Percentiles rank a stretch among this genome's conserved stretches.
Evolutionary conservation across 306 rosid species (phyloP).

Genomic region (Cicer chorassanicum): DNA sequence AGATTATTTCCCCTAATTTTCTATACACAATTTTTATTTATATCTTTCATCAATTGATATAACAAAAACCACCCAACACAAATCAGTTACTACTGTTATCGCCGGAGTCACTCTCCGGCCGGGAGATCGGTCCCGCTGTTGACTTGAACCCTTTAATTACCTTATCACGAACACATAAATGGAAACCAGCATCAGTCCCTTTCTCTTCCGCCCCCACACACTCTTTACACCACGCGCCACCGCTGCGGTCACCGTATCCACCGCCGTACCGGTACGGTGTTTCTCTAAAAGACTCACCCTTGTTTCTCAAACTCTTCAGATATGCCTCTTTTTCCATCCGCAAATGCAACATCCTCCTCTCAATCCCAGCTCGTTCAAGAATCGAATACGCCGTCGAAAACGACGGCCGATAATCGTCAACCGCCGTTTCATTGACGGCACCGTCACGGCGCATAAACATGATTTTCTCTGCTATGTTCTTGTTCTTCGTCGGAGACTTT

Average conservation of each 20-base stretch:
- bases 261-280: neutral
- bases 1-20: neutral
- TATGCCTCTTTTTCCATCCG: conserved; percentile 48
- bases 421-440: neutral
- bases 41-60: neutral
- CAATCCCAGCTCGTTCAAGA: conserved; percentile 41
- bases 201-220: conserved; percentile 49
- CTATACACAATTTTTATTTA: conserved; percentile 2
- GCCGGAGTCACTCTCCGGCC: conserved; percentile 52
- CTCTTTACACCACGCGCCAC: conserved; percentile 41
- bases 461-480: neutral
- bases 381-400: neutral
- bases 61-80: neutral
- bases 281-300: neutral
- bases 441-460: conserved; percentile 20
- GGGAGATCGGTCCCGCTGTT: conserved; percentile 66
- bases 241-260: neutral
- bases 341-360: conserved; percentile 38
- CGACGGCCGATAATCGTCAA: neutral
- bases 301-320: conserved; percentile 43
- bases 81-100: neutral
- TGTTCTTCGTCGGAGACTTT: conserved; percentile 18
- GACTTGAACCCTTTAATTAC: conserved; percentile 58
- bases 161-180: conserved; percentile 60
- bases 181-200: conserved; percentile 52